Percentiles rank a stretch among this genome's conserved stretches.
Conservation (phyloP, 805 yeast species). For the Zygosaccharomyces siamensis region DNA sequence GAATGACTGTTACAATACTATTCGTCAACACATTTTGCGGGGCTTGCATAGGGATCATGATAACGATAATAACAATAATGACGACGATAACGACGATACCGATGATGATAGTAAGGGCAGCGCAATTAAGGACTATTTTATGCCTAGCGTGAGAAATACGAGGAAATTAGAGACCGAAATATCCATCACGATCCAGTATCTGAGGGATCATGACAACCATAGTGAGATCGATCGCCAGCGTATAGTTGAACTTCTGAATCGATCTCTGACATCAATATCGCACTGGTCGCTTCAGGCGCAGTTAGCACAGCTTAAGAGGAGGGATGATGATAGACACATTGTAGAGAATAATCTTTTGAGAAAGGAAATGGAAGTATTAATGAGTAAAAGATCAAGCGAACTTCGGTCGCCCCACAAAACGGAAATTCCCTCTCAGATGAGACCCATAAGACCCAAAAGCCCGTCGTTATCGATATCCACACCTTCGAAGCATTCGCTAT, state of each 20-base stretch:
- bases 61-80: not conserved
- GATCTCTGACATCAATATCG: slow-evolving; percentile 27
- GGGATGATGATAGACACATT: slow-evolving; percentile 21
- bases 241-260: slow-evolving; percentile 25
- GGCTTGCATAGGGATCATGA: not conserved
- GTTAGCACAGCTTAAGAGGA: slow-evolving; percentile 22
- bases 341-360: slow-evolving; percentile 25
- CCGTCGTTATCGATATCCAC: slow-evolving; percentile 4
- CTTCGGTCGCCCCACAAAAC: slow-evolving; percentile 1
- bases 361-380: slow-evolving; percentile 26
- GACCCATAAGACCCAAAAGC: not conserved
- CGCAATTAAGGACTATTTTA: slow-evolving; percentile 1
- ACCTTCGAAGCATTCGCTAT: not conserved
- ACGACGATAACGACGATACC: not conserved
- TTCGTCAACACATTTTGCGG: not conserved
- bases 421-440: slow-evolving; percentile 2
- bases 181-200: slow-evolving; percentile 14
- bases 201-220: slow-evolving; percentile 11
- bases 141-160: slow-evolving; percentile 23
- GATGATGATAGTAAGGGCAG: not conserved
- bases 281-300: slow-evolving; percentile 34
- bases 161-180: slow-evolving; percentile 24
- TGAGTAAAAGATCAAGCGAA: slow-evolving; percentile 13
- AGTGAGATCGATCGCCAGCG: slow-evolving; percentile 12
- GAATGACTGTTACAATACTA: not conserved